These are phyloP conservation scores for Fragosphaeria purpurea DNA, from an alignment of 2,329 filamentous ascomycete species.

Conservation along the genomic window DNA sequence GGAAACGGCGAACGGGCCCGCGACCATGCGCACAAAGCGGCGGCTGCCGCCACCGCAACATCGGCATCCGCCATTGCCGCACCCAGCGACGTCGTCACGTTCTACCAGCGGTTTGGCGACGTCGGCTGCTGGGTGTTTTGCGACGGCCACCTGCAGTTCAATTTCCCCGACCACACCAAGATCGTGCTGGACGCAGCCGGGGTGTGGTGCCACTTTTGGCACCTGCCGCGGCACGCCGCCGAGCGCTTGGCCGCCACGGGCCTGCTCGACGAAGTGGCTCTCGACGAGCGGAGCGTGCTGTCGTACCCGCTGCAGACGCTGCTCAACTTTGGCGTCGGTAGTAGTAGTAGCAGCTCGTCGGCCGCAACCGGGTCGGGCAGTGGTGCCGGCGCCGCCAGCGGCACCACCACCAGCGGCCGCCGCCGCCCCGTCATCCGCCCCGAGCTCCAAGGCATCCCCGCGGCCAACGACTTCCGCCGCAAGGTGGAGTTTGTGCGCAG, in stretches of 20 bases:
- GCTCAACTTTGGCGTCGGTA: constrained; percentile 48
- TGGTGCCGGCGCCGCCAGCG: constrained; percentile 26
- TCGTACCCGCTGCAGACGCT: constrained; percentile 64
- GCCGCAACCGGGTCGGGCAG: constrained; percentile 27
- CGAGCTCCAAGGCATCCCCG: constrained; percentile 53
- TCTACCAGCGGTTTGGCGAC: constrained; percentile 72
- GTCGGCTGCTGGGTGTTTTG: constrained; percentile 75
- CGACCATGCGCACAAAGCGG: constrained; percentile 31
- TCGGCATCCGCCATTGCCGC: constrained; percentile 28
- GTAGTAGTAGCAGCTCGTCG: background rate
- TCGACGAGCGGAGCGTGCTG: constrained; percentile 60
- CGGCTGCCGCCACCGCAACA: constrained; percentile 22
- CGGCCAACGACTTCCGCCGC: constrained; percentile 60
- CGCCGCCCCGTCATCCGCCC: constrained; percentile 51
- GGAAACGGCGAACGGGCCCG: background rate
- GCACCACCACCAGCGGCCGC: constrained; percentile 33
- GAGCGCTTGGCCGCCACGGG: constrained; percentile 53
- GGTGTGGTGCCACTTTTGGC: constrained; percentile 69
- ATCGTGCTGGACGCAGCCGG: constrained; percentile 66
- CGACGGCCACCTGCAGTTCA: constrained; percentile 72
- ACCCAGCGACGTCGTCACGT: constrained; percentile 56
- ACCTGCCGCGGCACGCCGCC: constrained; percentile 62
- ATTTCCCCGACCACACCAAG: constrained; percentile 84
- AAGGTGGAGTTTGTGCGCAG: constrained; percentile 65
- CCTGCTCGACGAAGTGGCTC: constrained; percentile 58